Conservation (phyloP, 805 yeast genomes). For the Myxozyma vanderwaltii region DNA sequence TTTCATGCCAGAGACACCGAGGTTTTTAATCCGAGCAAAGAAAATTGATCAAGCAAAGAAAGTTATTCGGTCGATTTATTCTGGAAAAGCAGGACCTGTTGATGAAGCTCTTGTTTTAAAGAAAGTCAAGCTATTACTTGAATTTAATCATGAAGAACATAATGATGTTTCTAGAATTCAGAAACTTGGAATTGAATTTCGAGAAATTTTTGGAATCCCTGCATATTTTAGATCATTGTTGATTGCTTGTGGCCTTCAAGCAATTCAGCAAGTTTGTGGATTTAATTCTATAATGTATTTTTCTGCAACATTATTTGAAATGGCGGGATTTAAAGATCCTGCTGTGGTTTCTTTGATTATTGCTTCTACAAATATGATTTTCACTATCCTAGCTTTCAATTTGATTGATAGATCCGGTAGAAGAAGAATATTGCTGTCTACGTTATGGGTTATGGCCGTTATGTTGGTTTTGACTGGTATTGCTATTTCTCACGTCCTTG, state of each 20-base stretch:
- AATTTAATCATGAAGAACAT: conserved; percentile 41
- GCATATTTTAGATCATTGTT: conserved; percentile 84
- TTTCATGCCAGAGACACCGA: conserved; percentile 94
- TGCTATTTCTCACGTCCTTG: conserved; percentile 82
- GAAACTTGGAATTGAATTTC: conserved; percentile 38
- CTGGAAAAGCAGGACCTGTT: conserved; percentile 47
- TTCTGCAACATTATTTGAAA: conserved; percentile 86
- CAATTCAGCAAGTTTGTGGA: conserved; percentile 95
- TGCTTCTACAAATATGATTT: conserved; percentile 90
- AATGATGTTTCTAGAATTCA: conserved; percentile 25
- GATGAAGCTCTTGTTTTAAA: conserved; percentile 63
- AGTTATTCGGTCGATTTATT: conserved; percentile 65
- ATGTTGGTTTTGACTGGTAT: conserved; percentile 82
- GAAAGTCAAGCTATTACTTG: conserved; percentile 60
- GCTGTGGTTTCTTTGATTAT: conserved; percentile 93
- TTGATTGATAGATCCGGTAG: conserved; percentile 88
- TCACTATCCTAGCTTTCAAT: conserved; percentile 82
- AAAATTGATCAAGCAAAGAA: conserved; percentile 62
- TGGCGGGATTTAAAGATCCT: conserved; percentile 84
- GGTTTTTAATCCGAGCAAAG: conserved; percentile 77
- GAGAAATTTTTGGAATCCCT: conserved; percentile 42
- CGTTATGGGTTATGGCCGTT: conserved; percentile 80
- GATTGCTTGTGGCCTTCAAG: conserved; percentile 91
- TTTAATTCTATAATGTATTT: conserved; percentile 96
- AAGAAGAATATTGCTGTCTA: conserved; percentile 71